Evolutionary conservation across 2,329 filamentous ascomycete genomes (phyloP).

Genomic region (Talaromyces sp.): DNA sequence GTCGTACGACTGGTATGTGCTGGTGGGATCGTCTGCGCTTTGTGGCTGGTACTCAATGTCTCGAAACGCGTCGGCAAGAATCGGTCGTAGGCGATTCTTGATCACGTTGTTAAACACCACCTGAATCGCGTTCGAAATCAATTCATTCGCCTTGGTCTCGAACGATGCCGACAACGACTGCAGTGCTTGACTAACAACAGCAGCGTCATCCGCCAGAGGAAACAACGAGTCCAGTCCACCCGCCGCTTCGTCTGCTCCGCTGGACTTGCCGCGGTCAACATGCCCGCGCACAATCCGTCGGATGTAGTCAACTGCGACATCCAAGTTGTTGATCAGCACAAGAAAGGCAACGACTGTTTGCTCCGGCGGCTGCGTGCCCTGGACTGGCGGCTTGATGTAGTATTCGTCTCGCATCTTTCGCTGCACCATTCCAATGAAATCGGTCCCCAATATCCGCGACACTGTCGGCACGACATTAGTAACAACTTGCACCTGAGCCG

Average conservation of each 20-base stretch:
- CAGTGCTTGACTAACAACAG: constrained; percentile 63
- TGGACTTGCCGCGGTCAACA: constrained; percentile 30
- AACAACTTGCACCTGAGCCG: constrained; percentile 74
- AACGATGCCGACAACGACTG: constrained; percentile 67
- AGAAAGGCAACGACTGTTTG: constrained; percentile 84
- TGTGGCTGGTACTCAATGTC: constrained; percentile 79
- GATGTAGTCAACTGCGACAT: constrained; percentile 87
- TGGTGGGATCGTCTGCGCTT: constrained; percentile 41
- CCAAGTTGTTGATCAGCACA: constrained; percentile 90
- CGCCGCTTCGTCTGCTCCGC: constrained; percentile 15
- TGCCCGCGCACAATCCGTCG: constrained; percentile 73
- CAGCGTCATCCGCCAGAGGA: constrained; percentile 71
- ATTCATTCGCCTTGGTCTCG: constrained; percentile 69
- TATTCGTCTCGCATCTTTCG: constrained; percentile 96
- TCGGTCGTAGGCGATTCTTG: constrained; percentile 74
- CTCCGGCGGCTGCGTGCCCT: constrained; percentile 80
- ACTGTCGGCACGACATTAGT: constrained; percentile 73
- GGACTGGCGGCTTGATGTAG: constrained; percentile 73
- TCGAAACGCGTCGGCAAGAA: constrained; percentile 82
- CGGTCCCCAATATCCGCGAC: constrained; percentile 71
- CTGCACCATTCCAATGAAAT: constrained; percentile 96
- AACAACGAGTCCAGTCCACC: constrained; percentile 59
- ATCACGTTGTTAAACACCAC: constrained; percentile 85
- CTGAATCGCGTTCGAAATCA: constrained; percentile 76
- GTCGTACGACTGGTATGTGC: constrained; percentile 39